Evolutionary conservation across 306 rosid genomes (phyloP), one percentile per base, ranked within the genome.

Genomic region (Fragaria ananassa): DNA sequence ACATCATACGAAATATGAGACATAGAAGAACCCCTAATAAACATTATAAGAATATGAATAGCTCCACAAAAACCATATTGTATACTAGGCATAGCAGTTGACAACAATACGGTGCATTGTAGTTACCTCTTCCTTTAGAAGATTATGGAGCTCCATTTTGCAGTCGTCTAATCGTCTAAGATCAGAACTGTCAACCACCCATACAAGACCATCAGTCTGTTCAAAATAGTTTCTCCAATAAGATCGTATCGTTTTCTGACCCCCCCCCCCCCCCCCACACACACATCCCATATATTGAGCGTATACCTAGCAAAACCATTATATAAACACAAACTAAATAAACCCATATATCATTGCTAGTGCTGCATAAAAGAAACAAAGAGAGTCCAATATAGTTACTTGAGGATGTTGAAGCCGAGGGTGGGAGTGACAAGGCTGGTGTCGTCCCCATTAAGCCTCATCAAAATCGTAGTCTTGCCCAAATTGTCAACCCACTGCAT

Each of bases 181-280:
- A 86, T 92, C 97, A 0, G 97, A 92, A 83, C 97, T 90, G 76
- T 90, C 97, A 79, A 90, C 97, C 5, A 93, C 97, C 98, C 98
- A 91, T 27, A 93, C 93, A 70, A 93, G 78, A 66, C 97, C 98
- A 85, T 93, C 96, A 27, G 96, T 93, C 54, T 87, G 93, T 93
- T 93, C 96, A 83, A 88, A 91, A 84, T 93, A 93, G 89, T 93
- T 88, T 84, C 97, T 88, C 96, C 97, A 89, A 63, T 91, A 93
- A 21, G 98, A 93, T 88, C 98, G 84, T 79, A 93, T 23, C 25
- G 98, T 93, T 68, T 91, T 91, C 45, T 91, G 98, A 46, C 98
- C 97, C 49, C 97, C 98, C 61, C 23, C n/a, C n/a, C n/a, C n/a
- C n/a, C n/a, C n/a, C n/a, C n/a, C n/a, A n/a, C n/a, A n/a, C n/a